Base-by-base conservation (phyloP, 768 basidiomycete species). In the Tulasnella sp. region DNA sequence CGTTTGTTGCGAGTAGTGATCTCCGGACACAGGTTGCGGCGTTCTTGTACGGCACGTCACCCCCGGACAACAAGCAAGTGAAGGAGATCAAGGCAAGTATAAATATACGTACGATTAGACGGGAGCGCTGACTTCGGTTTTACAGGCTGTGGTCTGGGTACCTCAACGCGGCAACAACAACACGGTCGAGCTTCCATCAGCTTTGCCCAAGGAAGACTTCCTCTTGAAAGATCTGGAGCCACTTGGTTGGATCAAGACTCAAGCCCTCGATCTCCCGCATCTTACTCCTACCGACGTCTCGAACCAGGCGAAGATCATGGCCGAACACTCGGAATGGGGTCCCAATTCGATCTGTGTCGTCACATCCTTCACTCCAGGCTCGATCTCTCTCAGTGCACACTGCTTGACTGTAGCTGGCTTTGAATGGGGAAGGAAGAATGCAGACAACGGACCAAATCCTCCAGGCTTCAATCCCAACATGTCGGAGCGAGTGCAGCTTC, bases 1-100 rank as follows among this genome's bases (percentile, higher is more conserved):
- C 95, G 2, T 99, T 99, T 85, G 92, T 99, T 80, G 89, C 91
- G 29, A 92, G 94, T 25, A 89, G 96, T 34, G 97, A 99, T 84
- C 87, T 99, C 40, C 93, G 97, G 45, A 97, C 97, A 2, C 97
- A 99, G 84, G 93, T 98, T 42, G 95, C 95, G 0, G 97, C 91
- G 3, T 98, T 90, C 87, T 82, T 99, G 76, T 99, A 97, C 81
- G 97, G 97, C 79, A 87, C 87, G 25, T 96, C 95, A 7, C 96
- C 97, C 3, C 89, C 93, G 6, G 97, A 98, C 83, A 99, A 98
- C 86, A 92, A 93, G 79, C 96, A 96, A 83, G 97, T 99, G 78
- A 97, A 99, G 85, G 97, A 99, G 85, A 93, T 99, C 85, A 98
- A 97, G 86, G 96, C 95, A n/a, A n/a, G n/a, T n/a, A n/a, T n/a